Percentiles rank a stretch among this genome's conserved stretches.
Conservation (phyloP, 306 rosid genomes). For the Dalbergia cochinchinensis region DNA sequence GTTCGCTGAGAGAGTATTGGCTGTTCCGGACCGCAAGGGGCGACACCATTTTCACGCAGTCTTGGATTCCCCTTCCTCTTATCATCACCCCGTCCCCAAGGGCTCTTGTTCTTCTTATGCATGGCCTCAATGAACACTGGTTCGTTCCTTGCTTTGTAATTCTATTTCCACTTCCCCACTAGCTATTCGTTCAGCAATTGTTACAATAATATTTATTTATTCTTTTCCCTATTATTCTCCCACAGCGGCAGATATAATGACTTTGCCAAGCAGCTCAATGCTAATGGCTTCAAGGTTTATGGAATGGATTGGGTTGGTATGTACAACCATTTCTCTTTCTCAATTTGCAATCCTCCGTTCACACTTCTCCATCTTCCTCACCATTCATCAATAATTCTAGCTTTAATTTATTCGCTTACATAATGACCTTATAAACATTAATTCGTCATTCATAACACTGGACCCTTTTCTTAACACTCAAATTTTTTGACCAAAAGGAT, state of each 20-base stretch:
- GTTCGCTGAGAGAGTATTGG: too few species aligned
- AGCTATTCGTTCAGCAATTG: background rate
- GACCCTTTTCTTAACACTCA: too few species aligned
- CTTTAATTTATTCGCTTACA: background rate
- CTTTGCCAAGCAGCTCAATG: conserved; percentile 87
- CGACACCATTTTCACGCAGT: conserved; percentile 79
- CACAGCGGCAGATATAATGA: conserved; percentile 80
- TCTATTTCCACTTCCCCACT: too few species aligned
- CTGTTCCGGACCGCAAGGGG: conserved; percentile 48
- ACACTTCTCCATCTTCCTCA: too few species aligned
- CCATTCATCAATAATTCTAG: background rate
- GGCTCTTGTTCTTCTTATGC: conserved; percentile 85
- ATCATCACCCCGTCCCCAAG: conserved; percentile 60
- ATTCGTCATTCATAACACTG: too few species aligned
- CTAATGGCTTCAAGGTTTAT: conserved; percentile 83
- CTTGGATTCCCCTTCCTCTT: conserved; percentile 71
- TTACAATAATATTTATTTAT: too few species aligned
- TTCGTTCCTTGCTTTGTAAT: background rate
- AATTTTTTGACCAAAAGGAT: too few species aligned
- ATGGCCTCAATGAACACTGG: conserved; percentile 98
- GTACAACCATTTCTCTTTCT: conserved; percentile 28
- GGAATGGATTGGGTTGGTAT: conserved; percentile 99
- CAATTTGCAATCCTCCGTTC: too few species aligned
- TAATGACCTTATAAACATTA: too few species aligned
- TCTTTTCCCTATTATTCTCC: conserved; percentile 15